Evolutionary conservation across 768 basidiomycete genomes (phyloP), one percentile per base, ranked within the genome.

Genomic region (Leccinum variicolor): DNA sequence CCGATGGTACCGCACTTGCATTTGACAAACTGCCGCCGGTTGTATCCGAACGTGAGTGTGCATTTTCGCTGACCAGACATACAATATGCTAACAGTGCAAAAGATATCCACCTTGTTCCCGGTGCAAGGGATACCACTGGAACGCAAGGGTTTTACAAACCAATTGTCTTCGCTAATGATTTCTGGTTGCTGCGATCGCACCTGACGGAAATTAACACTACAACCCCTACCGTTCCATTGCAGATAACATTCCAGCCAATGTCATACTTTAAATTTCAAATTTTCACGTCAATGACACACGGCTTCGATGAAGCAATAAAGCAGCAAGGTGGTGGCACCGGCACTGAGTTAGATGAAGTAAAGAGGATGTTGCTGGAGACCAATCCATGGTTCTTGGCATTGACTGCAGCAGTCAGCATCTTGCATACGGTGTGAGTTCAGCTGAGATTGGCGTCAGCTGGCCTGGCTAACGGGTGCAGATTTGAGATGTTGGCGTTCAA

Each of bases 401-500:
- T 95, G 48, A 97, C 96, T 1, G 92, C 79, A 17, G 54, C 90
- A 51, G 96, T 98, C 67, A 90, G 90, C 69, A 61, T 97, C 23
- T 74, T 99, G 59, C 97, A 99, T 73, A 83, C 86, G 63, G 75
- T 97, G 87, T 95, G 64, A 74, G 89, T 81, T 53, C 58, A 50
- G 33, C 39, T 34, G 14, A 46, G 28, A 50, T 25, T 26, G 36
- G 21, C 55, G 17, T 47, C 13, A 43, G 56, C 31, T 48, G 56
- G 41, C 53, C 56, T 36, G 25, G 56, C 65, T 57, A 61, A 64
- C 52, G 5, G 14, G 48, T 51, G 11, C 66, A 93, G 92, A 25
- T 96, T 97, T 69, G 94, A 96, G 76, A 90, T 97, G 84, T 77
- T 97, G 56, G 96, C 96, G 14, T 98, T 98, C 84, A 92, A 90